A percentile compares a stretch with the other conserved stretches of the same genome.
Evolutionary conservation across 1,284 basidiomycete genomes (phyloP).

Genomic region (Naganishia sp.): DNA sequence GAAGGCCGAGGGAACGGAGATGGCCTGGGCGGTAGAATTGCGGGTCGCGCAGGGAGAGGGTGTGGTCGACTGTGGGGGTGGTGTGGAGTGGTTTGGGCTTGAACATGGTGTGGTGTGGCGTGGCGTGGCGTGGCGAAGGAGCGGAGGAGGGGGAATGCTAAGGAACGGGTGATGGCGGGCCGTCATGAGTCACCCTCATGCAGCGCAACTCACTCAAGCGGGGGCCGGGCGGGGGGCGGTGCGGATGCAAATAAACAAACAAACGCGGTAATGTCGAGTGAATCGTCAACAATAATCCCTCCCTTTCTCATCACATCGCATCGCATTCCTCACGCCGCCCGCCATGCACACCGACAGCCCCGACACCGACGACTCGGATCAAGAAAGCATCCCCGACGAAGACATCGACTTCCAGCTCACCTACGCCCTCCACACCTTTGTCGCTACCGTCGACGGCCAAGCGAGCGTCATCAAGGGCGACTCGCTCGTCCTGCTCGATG

Average conservation of each 20-base stretch:
- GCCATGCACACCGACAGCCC: conserved; percentile 41
- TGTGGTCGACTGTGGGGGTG: conserved; percentile 40
- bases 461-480: conserved; percentile 96
- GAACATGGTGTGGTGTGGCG: conserved; percentile 12
- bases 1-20: conserved; percentile 47
- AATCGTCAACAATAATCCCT: no score
- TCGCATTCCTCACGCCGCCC: not conserved
- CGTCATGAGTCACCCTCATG: no score
- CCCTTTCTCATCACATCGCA: not conserved
- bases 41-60: conserved; percentile 48
- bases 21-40: conserved; percentile 53
- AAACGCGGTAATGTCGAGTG: no score
- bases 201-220: no score
- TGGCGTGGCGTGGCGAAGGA: not conserved
- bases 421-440: conserved; percentile 75
- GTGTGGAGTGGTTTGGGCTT: conserved; percentile 4
- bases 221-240: no score
- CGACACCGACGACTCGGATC: conserved; percentile 48
- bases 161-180: no score
- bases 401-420: conserved; percentile 59
- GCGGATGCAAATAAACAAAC: no score
- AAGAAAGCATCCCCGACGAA: conserved; percentile 57
- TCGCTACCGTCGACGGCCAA: conserved; percentile 93
- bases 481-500: conserved; percentile 88
- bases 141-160: not conserved